phyloP scores from a whole-genome alignment of 495 filamentous ascomycete genomes.

The Tetracladium setigerum region DNA sequence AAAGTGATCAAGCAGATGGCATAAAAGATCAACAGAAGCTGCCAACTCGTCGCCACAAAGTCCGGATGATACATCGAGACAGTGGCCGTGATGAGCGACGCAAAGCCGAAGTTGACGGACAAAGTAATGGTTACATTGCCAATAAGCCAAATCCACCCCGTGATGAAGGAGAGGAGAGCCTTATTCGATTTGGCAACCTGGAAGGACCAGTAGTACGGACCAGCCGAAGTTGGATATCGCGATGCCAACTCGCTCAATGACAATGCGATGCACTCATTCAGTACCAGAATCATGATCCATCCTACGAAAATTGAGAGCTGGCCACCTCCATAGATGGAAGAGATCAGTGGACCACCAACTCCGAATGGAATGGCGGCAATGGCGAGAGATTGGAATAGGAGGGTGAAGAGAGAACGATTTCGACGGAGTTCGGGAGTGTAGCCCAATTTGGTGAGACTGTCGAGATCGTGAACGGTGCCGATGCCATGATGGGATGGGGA shows the following conservation, averaged over 20 bases:
- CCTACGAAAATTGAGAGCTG: conserved; percentile 41
- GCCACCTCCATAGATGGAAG: conserved; percentile 32
- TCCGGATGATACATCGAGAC: conserved; percentile 22
- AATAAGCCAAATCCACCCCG: conserved; percentile 23
- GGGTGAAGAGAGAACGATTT: conserved; percentile 36
- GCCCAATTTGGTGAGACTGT: conserved; percentile 21
- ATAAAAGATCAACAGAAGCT: conserved; percentile 35
- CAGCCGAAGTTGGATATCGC: conserved; percentile 42
- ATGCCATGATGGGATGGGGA: neutral
- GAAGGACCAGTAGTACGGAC: conserved; percentile 44
- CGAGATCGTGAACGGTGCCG: conserved; percentile 14
- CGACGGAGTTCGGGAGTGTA: conserved; percentile 38
- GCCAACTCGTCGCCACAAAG: conserved; percentile 15
- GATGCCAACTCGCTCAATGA: conserved; percentile 41
- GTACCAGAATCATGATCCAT: conserved; percentile 34
- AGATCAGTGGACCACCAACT: conserved; percentile 35
- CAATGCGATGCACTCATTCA: conserved; percentile 28
- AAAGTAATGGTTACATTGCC: conserved; percentile 26
- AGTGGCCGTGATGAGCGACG: conserved; percentile 28
- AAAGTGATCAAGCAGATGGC: conserved; percentile 33
- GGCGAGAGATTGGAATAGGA: conserved; percentile 40
- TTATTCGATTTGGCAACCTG: conserved; percentile 36
- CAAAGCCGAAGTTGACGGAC: conserved; percentile 36
- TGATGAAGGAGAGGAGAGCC: conserved; percentile 37
- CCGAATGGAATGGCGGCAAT: conserved; percentile 39